Base-by-base conservation (phyloP, 805 yeast species). In the Lipomyces starkeyi region DNA sequence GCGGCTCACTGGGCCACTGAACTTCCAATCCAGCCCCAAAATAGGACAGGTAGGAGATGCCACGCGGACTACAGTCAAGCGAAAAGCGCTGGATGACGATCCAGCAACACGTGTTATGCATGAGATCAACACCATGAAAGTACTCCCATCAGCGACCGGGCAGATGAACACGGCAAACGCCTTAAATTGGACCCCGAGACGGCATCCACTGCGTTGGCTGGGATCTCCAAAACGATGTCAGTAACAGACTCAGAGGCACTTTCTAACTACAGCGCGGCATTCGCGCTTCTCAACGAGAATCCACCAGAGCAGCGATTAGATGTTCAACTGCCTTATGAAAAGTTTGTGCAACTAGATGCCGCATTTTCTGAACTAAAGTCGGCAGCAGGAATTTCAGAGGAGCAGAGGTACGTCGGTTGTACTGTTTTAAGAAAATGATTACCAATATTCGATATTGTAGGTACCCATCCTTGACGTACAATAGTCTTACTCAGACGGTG, bases 391-490 rank as follows among this genome's bases (percentile, higher is more conserved):
- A 52, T 52, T 52, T 52, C 55, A 14, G 55, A 52, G 25, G 55
- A 52, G 1, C 55, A 52, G 55, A 52, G 55, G 55, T 52, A n/a
- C 29, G 55, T 52, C 55, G 55, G 25, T n/a, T 52, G 11, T 52
- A 20, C 25, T 52, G 55, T 1, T 52, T 9, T 47, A 11, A 11
- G 55, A 52, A 52, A 52, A 2, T 52, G 29, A 52, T n/a, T 52
- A 52, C 5, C 25, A 20, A n/a, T n/a, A n/a, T 52, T 52, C 55
- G 6, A 52, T 52, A 52, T 52, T 52, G 14, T 52, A 52, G 55
- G 55, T 52, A 52, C 55, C 55, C 55, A 52, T 52, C 55, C 8
- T 52, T 52, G 55, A 9, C 55, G 29, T 52, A 52, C 55, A 52
- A 52, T 52, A 20, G 55, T n/a, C 25, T 52, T n/a, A 52, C 55